Evolutionary conservation across 2,329 filamentous ascomycete genomes (phyloP), one percentile per base, ranked within the genome.

Genomic region (Microascus cirrosus): DNA sequence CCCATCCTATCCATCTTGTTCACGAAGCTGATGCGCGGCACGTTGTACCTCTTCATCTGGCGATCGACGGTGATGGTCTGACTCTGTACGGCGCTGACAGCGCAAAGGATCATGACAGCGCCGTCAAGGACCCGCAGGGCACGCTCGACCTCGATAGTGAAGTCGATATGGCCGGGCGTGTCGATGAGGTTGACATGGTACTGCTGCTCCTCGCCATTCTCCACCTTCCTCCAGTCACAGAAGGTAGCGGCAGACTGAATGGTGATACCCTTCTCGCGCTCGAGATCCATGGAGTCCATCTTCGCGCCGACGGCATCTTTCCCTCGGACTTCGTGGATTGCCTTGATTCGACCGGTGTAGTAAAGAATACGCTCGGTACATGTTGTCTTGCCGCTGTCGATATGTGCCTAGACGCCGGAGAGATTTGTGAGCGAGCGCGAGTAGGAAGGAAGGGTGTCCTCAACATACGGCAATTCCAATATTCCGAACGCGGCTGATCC

Each of bases 1-100:
- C 94, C 94, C 88, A 96, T 96, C 63, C 94, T 87, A 69, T 99
- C 94, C 93, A 99, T 97, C 81, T 99, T 99, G 79, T 99, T 99
- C 70, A 99, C 85, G 68, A 99, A 99, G 58, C 89, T 95, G 71
- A 99, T 86, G 65, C 94, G 83, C 61, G 94, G 94, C 62, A 99
- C 86, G 69, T 97, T 93, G 79, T 99, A 99, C 65, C 94, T 86
- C 77, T 91, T 90, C 94, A 99, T 99, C 77, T 99, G 94, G 65
- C 94, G 84, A 72, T 99, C 92, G 62, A 99, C 94, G 1, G 94
- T 99, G 66, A 96, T 96, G 22, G 94, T 99, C 75, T 99, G 94
- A 69, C 87, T 93, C 75, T 99, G 94, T 36, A 99, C 94, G 69
- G 94, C 94, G 67, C 90, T 95, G 61, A 97, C 94, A 61, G 94